phyloP scores from a whole-genome alignment of 352 stramenopile genomes.

The Globisporangium nodosum region DNA sequence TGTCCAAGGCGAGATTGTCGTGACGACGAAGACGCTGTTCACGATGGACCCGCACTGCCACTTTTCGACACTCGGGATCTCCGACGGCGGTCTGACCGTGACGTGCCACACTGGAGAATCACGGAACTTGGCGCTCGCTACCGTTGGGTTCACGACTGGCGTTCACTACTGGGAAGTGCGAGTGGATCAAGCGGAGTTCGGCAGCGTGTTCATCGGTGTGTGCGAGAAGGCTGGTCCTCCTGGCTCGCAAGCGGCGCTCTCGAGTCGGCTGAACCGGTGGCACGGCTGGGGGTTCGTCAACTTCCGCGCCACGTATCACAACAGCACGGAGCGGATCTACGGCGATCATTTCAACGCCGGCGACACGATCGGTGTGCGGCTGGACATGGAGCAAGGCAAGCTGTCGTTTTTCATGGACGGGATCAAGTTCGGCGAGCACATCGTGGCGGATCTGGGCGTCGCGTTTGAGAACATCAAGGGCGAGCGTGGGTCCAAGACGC shows the following conservation, averaged over 20 bases:
- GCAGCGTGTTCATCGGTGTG: conserved; percentile 97
- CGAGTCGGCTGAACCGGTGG: conserved; percentile 84
- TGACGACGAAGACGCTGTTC: conserved; percentile 78
- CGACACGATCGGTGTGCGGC: conserved; percentile 98
- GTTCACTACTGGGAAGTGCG: conserved; percentile 98
- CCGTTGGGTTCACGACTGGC: conserved; percentile 84
- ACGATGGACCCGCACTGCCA: conserved; percentile 78
- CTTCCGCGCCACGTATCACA: conserved; percentile 94
- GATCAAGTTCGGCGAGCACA: conserved; percentile 99
- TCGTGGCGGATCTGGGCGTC: conserved; percentile 95
- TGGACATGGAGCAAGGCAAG: conserved; percentile 98
- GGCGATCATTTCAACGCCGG: conserved; percentile 89
- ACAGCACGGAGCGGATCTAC: conserved; percentile 88
- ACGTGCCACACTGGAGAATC: conserved; percentile 84
- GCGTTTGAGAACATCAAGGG: conserved; percentile 94
- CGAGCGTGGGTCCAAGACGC: conserved; percentile 76
- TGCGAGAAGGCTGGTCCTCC: conserved; percentile 86
- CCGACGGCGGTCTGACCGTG: conserved; percentile 69
- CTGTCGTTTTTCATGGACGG: conserved; percentile 98
- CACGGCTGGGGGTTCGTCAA: conserved; percentile 97
- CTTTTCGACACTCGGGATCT: conserved; percentile 75
- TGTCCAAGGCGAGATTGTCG: conserved; percentile 51
- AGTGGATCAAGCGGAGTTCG: conserved; percentile 95
- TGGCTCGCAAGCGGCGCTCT: conserved; percentile 68
- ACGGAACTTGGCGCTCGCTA: conserved; percentile 77